Evolutionary conservation across 768 basidiomycete species (phyloP).

Genomic region (Bullera alba): DNA sequence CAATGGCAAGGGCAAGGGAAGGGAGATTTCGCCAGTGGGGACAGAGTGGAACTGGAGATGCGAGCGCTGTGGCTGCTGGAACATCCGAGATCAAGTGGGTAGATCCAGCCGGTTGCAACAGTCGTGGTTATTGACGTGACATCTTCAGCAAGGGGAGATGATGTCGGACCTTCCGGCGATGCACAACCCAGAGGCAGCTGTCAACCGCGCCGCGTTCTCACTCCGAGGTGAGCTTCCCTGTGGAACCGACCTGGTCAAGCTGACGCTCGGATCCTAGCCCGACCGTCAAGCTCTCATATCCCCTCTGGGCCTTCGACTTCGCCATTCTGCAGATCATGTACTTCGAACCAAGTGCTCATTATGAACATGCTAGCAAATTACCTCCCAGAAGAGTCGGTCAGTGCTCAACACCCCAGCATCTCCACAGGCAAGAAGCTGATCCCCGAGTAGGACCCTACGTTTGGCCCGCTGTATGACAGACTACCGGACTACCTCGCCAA

Average conservation of each 20-base stretch:
- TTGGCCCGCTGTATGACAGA: constrained; percentile 56
- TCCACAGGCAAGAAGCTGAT: not conserved
- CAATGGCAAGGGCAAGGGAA: constrained; percentile 26
- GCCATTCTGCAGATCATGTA: constrained; percentile 75
- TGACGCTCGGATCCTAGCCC: constrained; percentile 9
- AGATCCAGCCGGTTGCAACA: not conserved
- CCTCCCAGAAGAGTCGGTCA: constrained; percentile 67
- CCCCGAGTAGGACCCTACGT: constrained; percentile 60
- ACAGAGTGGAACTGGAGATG: constrained; percentile 39
- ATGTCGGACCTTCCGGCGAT: constrained; percentile 80
- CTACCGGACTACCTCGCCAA: constrained; percentile 68
- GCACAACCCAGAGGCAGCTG: constrained; percentile 66
- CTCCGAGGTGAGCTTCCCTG: constrained; percentile 23
- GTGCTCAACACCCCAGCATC: constrained; percentile 37
- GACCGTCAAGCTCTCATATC: constrained; percentile 29
- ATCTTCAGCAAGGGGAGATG: constrained; percentile 66
- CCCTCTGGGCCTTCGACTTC: constrained; percentile 20
- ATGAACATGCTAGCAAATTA: constrained; percentile 83
- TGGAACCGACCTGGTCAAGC: not conserved
- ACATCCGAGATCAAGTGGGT: constrained; percentile 30
- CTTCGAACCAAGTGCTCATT: constrained; percentile 84
- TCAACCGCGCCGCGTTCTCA: constrained; percentile 49
- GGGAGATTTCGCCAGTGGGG: constrained; percentile 18
- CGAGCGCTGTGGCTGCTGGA: constrained; percentile 36
- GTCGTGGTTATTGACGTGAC: not conserved